Evolutionary conservation across 768 basidiomycete species (phyloP).

Genomic region (Naganishia antarctica): DNA sequence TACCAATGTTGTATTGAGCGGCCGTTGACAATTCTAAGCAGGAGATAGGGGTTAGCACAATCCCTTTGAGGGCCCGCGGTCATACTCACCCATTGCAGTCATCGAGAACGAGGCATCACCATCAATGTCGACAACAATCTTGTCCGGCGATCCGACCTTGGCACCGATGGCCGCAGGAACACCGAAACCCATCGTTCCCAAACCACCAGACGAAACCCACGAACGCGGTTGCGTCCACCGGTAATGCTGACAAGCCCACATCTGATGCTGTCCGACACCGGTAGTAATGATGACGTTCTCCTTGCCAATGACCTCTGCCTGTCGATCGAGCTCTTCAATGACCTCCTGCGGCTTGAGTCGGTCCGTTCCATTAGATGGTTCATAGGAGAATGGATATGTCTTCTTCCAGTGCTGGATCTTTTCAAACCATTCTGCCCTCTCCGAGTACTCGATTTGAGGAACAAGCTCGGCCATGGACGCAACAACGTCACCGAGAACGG

Average conservation of each 20-base stretch:
- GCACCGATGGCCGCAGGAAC: conserved; percentile 91
- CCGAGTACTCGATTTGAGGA: conserved; percentile 60
- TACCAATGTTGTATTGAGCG: conserved; percentile 81
- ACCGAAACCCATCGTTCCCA: conserved; percentile 98
- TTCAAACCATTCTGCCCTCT: conserved; percentile 73
- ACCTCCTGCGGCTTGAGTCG: conserved; percentile 95
- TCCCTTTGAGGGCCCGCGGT: too few species aligned
- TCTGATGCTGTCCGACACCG: conserved; percentile 98
- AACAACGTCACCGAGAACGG: conserved; percentile 88
- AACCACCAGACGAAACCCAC: conserved; percentile 88
- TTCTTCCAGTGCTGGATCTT: conserved; percentile 80
- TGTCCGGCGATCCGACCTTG: conserved; percentile 89
- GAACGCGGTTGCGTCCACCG: conserved; percentile 82
- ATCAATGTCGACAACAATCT: conserved; percentile 91
- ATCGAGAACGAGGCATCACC: conserved; percentile 98
- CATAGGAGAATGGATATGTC: conserved; percentile 83
- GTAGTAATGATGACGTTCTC: conserved; percentile 82
- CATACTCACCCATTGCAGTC: conserved; percentile 72
- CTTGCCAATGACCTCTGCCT: conserved; percentile 61
- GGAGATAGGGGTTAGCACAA: neutral
- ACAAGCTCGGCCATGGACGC: conserved; percentile 75
- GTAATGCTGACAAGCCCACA: conserved; percentile 97
- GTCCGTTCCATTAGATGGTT: conserved; percentile 58
- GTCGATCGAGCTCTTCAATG: conserved; percentile 80
- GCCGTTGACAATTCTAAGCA: conserved; percentile 77